phyloP scores from a whole-genome alignment of 768 basidiomycete species.

The Suillus ampliporus region DNA sequence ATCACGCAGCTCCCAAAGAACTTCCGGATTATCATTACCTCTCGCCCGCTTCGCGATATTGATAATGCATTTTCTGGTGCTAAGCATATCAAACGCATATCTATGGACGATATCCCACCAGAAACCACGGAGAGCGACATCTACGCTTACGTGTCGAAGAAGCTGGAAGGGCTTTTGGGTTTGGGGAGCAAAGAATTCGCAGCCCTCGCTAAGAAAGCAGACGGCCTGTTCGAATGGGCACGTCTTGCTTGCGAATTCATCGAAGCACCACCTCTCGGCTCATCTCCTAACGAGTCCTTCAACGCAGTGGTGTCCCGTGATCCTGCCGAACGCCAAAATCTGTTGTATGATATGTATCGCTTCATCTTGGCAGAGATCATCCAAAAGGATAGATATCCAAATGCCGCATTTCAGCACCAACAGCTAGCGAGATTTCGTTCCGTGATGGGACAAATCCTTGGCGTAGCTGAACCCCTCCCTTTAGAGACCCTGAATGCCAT shows the following conservation, averaged over 20 bases:
- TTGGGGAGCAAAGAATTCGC: not conserved
- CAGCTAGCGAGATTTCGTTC: not conserved
- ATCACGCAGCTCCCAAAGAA: conserved; percentile 4
- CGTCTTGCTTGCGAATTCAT: conserved; percentile 13
- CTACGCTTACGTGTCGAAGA: not conserved
- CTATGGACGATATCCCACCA: conserved; percentile 1
- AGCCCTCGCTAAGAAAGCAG: not conserved
- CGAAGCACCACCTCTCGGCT: not conserved
- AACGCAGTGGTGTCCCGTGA: not conserved
- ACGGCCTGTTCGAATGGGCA: conserved; percentile 11
- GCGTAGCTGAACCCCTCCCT: conserved; percentile 7
- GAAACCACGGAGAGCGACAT: not conserved
- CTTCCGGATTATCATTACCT: conserved; percentile 16
- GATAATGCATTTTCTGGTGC: not conserved
- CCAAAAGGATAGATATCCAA: not conserved
- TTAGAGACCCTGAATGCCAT: conserved; percentile 1
- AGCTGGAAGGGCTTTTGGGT: not conserved
- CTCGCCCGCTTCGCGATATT: conserved; percentile 3
- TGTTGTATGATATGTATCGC: not conserved
- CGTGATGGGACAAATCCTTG: conserved; percentile 6
- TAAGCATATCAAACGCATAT: not conserved
- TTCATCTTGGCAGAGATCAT: conserved; percentile 4
- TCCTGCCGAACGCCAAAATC: not conserved
- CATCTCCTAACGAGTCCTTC: not conserved
- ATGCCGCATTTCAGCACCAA: not conserved